Conservation (phyloP, 441 rosid species). For the Geranium incanum region DNA sequence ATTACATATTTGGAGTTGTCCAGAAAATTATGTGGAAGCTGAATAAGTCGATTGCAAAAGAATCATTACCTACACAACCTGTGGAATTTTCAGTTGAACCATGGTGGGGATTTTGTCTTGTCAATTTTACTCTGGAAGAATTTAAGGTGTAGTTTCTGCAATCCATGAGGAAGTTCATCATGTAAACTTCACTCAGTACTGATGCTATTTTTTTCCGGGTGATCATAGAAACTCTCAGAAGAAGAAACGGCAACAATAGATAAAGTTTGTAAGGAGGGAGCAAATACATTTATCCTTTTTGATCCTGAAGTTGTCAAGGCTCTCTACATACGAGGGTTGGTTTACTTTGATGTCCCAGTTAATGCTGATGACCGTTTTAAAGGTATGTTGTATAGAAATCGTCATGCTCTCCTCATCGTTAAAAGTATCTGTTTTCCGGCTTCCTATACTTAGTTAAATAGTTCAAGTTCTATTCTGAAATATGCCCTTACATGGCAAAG, state of each 20-base stretch:
- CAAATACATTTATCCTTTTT: slow-evolving; percentile 73
- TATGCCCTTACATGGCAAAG: not conserved
- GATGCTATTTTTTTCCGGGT: slow-evolving; percentile 15
- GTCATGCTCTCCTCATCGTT: slow-evolving; percentile 16
- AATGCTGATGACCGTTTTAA: slow-evolving; percentile 92
- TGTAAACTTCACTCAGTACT: slow-evolving; percentile 17
- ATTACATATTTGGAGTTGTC: slow-evolving; percentile 39
- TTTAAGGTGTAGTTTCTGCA: slow-evolving; percentile 56
- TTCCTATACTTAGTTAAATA: no score
- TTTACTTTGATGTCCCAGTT: slow-evolving; percentile 94
- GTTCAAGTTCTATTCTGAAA: not conserved
- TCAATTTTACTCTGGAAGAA: slow-evolving; percentile 95
- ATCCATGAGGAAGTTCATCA: slow-evolving; percentile 11
- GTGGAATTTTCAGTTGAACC: slow-evolving; percentile 85
- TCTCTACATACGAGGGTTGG: slow-evolving; percentile 63
- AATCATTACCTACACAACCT: slow-evolving; percentile 80
- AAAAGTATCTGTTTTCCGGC: no score
- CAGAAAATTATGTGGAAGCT: slow-evolving; percentile 99
- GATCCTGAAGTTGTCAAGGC: slow-evolving; percentile 77
- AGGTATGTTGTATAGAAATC: slow-evolving; percentile 37
- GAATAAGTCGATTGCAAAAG: slow-evolving; percentile 96
- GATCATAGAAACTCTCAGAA: slow-evolving; percentile 85
- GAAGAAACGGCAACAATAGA: slow-evolving; percentile 90
- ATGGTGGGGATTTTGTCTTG: slow-evolving; percentile 99
- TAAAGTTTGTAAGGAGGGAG: slow-evolving; percentile 98